Evolutionary conservation across 2,329 filamentous ascomycete species (phyloP), one percentile per base, ranked within the genome.

Genomic region (Colletotrichum cordylinicola): DNA sequence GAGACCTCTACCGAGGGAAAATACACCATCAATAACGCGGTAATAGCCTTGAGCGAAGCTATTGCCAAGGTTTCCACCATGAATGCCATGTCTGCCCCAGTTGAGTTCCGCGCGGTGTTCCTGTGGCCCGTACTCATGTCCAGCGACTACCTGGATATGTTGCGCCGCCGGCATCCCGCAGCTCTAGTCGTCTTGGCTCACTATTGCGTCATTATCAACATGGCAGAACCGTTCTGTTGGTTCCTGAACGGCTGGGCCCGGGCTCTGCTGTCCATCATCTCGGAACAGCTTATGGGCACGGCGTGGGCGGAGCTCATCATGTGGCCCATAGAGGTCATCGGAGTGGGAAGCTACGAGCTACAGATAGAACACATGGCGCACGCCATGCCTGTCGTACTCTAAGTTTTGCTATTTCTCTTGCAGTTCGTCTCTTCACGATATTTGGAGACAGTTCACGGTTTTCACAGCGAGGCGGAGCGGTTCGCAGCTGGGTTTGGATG

Each of bases 71-170:
- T 74, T 13, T 74, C 71, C 16, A 37, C 60, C 13, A 24, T 75
- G 18, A 72, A 67, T 13, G 55, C 61, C 58, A 77, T 77, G 56
- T 70, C 78, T 67, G 58, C 78, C 15, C 31, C 76, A 39, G 71
- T 78, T 4, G 80, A 80, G 76, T 70, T 80, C 67, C 77, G 80
- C 18, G 71, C 79, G 18, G 75, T 78, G 13, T 79, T 78, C 37
- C 18, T 77, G 15, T 81, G 80, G 80, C 80, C 80, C 16, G 78
- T 79, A 52, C 62, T 75, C n/a, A 67, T 79, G n/a, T 78, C 80
- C 1, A 77, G 77, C n/a, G 78, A 73, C 35, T 80, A 78, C 67
- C 70, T 80, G 16, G 64, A 77, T 6, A 55, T 79, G 69, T 60
- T 81, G 33, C 65, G 75, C 16, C 70, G 75, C n/a, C 70, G 77